Evolutionary conservation across 495 filamentous ascomycete genomes (phyloP), one percentile per base, ranked within the genome.

Genomic region (Penicillium coprophilum): DNA sequence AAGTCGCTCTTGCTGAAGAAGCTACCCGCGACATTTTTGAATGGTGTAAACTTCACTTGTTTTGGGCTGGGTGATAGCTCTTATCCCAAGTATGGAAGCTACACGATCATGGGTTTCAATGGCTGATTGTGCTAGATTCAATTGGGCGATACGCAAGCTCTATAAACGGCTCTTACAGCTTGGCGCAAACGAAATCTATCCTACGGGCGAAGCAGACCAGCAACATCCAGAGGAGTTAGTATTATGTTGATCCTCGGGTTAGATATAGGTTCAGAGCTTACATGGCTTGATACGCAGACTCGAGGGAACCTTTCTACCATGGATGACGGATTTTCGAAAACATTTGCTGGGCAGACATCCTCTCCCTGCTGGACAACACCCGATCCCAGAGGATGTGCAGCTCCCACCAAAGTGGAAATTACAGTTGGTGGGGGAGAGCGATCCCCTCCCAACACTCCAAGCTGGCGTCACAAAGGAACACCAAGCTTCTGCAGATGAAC

Each of bases 41-140:
- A 71, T 17, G 75, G 77, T 21, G 75, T 95, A 19, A 76, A 77
- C 1, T 96, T 96, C 70, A 82, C 89, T 17, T 87, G 85, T 0
- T 97, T 99, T 78, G 95, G 94, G 6, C 79, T 97, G 15, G 94
- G 94, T 1, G 92, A 99, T 72, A 96, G 87, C 62, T 94, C 91
- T 3, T 99, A 99, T 80, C 82, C 86, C 5, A 91, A 93, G 88
- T 93, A 79, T 55, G 73, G 55, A 38, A 15, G 13, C 0, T 10
- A 7, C 3, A 2, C 34, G 3, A 21, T 20, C 13, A 21, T 23
- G 28, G 7, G 4, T 21, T 27, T 19, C 10, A 31, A 30, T 24
- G 15, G 40, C 6, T 36, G 17, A 59, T 50, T 49, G 57, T 71
- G 41, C 72, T 44, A 95, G 91, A 66, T 97, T 92, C 75, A 97